These are phyloP conservation scores for Microstegium vimineum DNA, from an alignment of 176 grass and related monocot species.

Conservation along the genomic window DNA sequence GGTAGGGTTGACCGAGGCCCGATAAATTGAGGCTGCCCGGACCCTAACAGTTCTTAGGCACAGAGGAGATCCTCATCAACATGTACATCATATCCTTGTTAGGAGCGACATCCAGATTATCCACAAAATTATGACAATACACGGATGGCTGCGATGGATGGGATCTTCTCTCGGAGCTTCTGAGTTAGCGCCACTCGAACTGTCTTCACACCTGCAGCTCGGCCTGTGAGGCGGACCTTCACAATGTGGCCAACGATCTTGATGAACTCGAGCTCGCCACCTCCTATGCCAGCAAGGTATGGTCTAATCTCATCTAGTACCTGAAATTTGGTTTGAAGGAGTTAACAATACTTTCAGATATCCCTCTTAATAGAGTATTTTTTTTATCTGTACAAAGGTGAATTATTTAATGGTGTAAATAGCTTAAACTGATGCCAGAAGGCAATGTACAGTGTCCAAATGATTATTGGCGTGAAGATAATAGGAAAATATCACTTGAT, in stretches of 20 bases:
- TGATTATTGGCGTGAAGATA: not conserved
- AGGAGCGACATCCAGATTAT: not conserved
- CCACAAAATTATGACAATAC: constrained; percentile 36
- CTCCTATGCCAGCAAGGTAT: constrained; percentile 64
- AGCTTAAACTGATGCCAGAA: not conserved
- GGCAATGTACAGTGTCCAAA: not conserved
- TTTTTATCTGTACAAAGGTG: not conserved
- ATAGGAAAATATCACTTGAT: not conserved
- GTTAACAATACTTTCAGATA: not conserved
- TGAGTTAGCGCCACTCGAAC: constrained; percentile 57
- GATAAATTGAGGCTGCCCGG: too few relatives aligned
- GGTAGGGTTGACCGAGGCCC: too few relatives aligned
- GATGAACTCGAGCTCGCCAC: constrained; percentile 55
- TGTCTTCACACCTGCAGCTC: constrained; percentile 62
- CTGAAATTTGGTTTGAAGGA: constrained; percentile 15
- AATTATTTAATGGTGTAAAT: not conserved
- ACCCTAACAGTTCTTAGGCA: too few relatives aligned
- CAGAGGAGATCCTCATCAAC: too few relatives aligned
- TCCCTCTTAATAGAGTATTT: not conserved
- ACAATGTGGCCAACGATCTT: constrained; percentile 44
- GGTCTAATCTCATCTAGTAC: constrained; percentile 77
- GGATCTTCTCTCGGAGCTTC: constrained; percentile 87
- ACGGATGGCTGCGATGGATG: constrained; percentile 54
- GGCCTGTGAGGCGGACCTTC: constrained; percentile 60
- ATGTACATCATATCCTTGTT: constrained; percentile 13